These are phyloP conservation scores for Penicillium digitatum DNA, from an alignment of 2,329 filamentous ascomycete species.

Conservation along the genomic window DNA sequence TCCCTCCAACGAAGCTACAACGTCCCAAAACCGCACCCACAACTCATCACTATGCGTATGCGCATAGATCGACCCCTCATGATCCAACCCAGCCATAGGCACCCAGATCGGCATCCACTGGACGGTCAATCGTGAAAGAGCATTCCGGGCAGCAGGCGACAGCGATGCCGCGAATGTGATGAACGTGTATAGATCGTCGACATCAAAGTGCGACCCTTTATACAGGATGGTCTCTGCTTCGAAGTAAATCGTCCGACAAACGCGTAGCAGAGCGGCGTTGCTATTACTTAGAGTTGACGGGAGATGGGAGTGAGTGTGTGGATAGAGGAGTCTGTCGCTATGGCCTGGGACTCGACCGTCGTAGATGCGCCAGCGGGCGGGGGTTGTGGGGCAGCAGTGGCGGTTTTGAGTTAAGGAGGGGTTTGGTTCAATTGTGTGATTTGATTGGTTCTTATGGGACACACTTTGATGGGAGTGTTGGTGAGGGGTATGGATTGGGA, in stretches of 20 bases:
- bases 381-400: conserved; percentile 32
- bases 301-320: conserved; percentile 31
- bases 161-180: conserved; percentile 31
- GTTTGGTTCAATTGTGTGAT: background rate
- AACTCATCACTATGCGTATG: conserved; percentile 38
- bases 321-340: conserved; percentile 30
- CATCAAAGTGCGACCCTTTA: conserved; percentile 30
- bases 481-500: background rate
- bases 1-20: conserved; percentile 19
- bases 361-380: conserved; percentile 31
- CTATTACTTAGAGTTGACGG: conserved; percentile 25
- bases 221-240: conserved; percentile 34
- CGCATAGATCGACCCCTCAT: conserved; percentile 32
- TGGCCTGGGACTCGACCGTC: conserved; percentile 17
- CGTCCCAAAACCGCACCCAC: conserved; percentile 32
- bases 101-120: conserved; percentile 38
- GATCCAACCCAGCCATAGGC: conserved; percentile 30
- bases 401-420: conserved; percentile 29
- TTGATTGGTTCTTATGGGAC: background rate
- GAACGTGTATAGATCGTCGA: conserved; percentile 38
- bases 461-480: background rate
- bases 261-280: conserved; percentile 27
- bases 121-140: conserved; percentile 26
- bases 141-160: conserved; percentile 13
- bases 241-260: conserved; percentile 35